Base-by-base conservation (phyloP, 164 flowering plant species). In the Aristolochia contorta region DNA sequence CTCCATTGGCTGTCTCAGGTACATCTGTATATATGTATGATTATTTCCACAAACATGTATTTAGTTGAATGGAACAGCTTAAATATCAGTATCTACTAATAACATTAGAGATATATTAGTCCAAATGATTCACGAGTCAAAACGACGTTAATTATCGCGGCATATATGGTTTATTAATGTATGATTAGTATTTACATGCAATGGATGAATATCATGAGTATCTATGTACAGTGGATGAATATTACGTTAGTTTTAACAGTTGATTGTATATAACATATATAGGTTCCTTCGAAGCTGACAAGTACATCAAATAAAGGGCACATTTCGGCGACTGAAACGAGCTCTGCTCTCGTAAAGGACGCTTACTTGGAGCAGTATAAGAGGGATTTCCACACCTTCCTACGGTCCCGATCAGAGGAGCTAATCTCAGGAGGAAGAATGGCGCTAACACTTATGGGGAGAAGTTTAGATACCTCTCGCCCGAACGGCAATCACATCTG, bases 1-100 rank as follows among this genome's bases (percentile, higher is more conserved):
- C 76, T 81, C 33, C 68, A 59, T 21, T 84, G 84, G 84, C 79
- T 87, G 2, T 87, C 94, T 50, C 72, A 79, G 82, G 94, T 84
- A 46, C 47, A 5, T 27, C 16, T 27, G 30, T 27, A 27, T 2
- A 2, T 27, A 27, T 27, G 5, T 27, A 27, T 27, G 30, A 27
- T 27, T 27, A 27, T 5, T 27, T 27, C 30, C 5, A 2, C 30
- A 27, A 2, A 2, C 2, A 27, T 27, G 30, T 2, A 27, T 27
- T 27, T n/a, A n/a, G n/a, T n/a, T n/a, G n/a, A n/a, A n/a, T n/a
- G n/a, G n/a, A n/a, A n/a, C n/a, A n/a, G n/a, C n/a, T n/a, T n/a
- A n/a, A n/a, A n/a, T n/a, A n/a, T n/a, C n/a, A n/a, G n/a, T n/a
- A n/a, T n/a, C n/a, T n/a, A n/a, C n/a, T n/a, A n/a, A n/a, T n/a